Conservation (phyloP, 257 asterid species). For the Solanum tacnaense region DNA sequence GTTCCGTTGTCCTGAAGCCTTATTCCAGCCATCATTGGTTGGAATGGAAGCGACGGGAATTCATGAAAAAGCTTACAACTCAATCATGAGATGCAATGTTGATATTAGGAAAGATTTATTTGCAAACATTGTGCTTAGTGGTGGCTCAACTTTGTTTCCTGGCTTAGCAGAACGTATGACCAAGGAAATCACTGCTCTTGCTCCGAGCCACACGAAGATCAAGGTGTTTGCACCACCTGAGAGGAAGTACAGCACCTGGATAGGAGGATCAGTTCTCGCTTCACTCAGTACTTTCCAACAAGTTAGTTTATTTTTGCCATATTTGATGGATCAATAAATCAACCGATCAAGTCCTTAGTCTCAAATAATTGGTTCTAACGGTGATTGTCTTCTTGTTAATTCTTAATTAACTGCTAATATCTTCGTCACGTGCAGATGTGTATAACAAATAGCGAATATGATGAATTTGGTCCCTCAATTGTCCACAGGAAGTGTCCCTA, state of each 20-base stretch:
- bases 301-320: no score
- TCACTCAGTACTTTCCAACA: no score
- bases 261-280: not conserved
- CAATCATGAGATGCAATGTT: not conserved
- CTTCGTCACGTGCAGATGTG: not conserved
- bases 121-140: not conserved
- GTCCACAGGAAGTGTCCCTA: not conserved
- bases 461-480: not conserved
- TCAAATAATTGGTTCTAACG: no score
- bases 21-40: constrained; percentile 6
- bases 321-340: no score
- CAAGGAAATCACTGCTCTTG: not conserved
- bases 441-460: not conserved
- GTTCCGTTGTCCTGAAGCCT: constrained; percentile 1
- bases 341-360: no score
- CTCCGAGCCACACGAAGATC: not conserved
- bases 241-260: not conserved
- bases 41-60: not conserved
- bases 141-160: not conserved
- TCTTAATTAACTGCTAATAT: no score
- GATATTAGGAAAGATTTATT: not conserved
- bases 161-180: not conserved
- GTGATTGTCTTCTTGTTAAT: no score
- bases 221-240: not conserved
- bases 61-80: not conserved